Conservation (phyloP, 176 grass and related monocot genomes). For the Tillandsia leiboldiana region DNA sequence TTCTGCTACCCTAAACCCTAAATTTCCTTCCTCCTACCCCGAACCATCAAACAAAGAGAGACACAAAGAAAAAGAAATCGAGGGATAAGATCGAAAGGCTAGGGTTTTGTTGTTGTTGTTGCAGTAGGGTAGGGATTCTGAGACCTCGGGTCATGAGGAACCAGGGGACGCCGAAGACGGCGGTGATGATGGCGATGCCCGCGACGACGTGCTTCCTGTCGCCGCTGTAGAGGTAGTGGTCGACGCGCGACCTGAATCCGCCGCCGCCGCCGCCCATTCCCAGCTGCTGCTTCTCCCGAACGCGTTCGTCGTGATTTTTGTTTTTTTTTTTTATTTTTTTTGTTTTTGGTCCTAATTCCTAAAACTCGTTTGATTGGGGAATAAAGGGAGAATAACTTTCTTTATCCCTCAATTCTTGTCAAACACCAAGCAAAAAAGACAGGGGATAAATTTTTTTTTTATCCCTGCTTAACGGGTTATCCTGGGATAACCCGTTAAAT, state of each 20-base stretch:
- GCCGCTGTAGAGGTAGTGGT: slow-evolving; percentile 79
- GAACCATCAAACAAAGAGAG: neutral
- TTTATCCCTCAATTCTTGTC: no score
- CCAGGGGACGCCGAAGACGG: slow-evolving; percentile 71
- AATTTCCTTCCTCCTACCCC: no score
- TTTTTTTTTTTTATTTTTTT: no score
- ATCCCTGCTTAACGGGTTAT: no score
- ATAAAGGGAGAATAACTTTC: no score
- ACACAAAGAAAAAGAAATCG: neutral
- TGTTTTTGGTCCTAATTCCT: no score
- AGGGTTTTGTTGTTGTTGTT: neutral
- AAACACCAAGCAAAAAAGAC: no score
- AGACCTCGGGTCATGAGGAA: slow-evolving; percentile 72
- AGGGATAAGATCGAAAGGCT: neutral
- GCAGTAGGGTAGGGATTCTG: neutral
- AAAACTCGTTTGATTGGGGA: no score
- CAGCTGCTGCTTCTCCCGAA: neutral
- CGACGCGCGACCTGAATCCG: slow-evolving; percentile 47
- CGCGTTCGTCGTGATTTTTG: no score
- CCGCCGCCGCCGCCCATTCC: slow-evolving; percentile 28
- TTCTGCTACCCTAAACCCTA: no score
- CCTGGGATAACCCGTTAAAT: no score
- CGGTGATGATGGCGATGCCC: slow-evolving; percentile 61
- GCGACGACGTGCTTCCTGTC: slow-evolving; percentile 88
- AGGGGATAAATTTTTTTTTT: no score